These are phyloP conservation scores for Colletotrichum eremochloae DNA, from an alignment of 2,329 filamentous ascomycete genomes.

Conservation along the genomic window DNA sequence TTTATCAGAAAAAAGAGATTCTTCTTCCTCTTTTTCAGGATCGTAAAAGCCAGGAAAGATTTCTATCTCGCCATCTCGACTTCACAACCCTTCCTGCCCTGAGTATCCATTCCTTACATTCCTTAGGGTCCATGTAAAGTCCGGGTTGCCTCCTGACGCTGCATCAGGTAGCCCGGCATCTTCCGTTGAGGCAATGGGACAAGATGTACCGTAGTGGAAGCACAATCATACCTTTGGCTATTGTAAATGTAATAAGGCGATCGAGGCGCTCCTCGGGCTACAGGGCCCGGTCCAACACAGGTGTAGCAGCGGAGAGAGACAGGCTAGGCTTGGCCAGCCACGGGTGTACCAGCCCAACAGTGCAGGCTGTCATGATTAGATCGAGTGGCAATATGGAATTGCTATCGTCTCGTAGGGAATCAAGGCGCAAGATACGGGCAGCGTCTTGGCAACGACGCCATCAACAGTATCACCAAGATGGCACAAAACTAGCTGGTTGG, in stretches of 20 bases:
- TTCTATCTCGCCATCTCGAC: conserved; percentile 33
- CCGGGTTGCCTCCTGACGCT: conserved; percentile 20
- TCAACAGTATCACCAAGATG: not conserved
- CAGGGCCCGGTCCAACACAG: conserved; percentile 5
- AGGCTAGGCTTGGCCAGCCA: conserved; percentile 20
- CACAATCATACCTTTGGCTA: conserved; percentile 29
- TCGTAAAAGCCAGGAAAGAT: conserved; percentile 18
- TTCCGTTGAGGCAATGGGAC: not conserved
- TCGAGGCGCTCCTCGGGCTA: conserved; percentile 19
- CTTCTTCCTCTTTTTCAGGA: not conserved
- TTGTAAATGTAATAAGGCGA: conserved; percentile 9
- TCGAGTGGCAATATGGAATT: not conserved
- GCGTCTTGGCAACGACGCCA: not conserved
- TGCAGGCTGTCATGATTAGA: not conserved
- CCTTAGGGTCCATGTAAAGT: not conserved
- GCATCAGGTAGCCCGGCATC: conserved; percentile 1
- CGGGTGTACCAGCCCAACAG: not conserved
- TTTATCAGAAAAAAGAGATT: conserved; percentile 24
- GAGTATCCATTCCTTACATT: not conserved
- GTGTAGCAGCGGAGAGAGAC: not conserved
- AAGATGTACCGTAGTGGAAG: not conserved
- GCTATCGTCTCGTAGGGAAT: not conserved
- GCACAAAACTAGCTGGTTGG: not conserved
- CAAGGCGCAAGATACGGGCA: not conserved
- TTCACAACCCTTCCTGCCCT: conserved; percentile 11